Conservation (phyloP, 371 early-diverging fungal genomes). For the Mucor circinelloides region DNA sequence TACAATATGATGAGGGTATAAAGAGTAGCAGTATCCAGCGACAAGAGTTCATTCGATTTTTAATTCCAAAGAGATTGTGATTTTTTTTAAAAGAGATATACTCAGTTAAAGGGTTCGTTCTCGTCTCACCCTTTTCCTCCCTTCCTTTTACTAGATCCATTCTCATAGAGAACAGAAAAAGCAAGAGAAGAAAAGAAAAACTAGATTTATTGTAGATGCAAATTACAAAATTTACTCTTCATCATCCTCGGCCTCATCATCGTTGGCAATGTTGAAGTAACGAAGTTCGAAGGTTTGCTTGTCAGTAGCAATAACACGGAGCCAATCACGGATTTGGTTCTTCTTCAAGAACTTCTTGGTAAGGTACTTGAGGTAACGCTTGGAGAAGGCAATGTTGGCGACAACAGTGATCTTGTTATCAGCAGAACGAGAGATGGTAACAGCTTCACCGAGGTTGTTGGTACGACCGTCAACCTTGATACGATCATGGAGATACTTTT, state of each 20-base stretch:
- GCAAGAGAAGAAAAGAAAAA: not conserved
- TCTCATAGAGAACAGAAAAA: slow-evolving; percentile 1
- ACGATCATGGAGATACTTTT: slow-evolving; percentile 97
- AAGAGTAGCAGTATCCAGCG: not conserved
- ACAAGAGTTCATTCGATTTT: slow-evolving; percentile 2
- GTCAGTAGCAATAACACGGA: slow-evolving; percentile 93
- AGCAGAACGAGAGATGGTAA: slow-evolving; percentile 80
- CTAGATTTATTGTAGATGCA: slow-evolving; percentile 8
- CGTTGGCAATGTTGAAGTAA: slow-evolving; percentile 94
- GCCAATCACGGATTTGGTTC: slow-evolving; percentile 97
- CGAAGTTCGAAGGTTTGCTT: slow-evolving; percentile 94
- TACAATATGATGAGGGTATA: slow-evolving; percentile 4
- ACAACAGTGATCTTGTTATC: slow-evolving; percentile 81
- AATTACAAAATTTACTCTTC: slow-evolving; percentile 29
- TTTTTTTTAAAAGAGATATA: slow-evolving; percentile 20
- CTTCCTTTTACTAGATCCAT: not conserved
- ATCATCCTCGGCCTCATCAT: slow-evolving; percentile 82
- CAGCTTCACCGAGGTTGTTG: slow-evolving; percentile 90
- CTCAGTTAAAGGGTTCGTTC: slow-evolving; percentile 61
- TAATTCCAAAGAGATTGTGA: slow-evolving; percentile 36
- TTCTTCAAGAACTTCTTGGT: slow-evolving; percentile 99
- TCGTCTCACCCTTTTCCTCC: slow-evolving; percentile 59
- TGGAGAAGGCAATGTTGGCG: slow-evolving; percentile 85
- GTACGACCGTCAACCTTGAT: slow-evolving; percentile 97
- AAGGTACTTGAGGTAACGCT: slow-evolving; percentile 99